A percentile compares a stretch with the other conserved stretches of the same genome.
These are phyloP conservation scores for Erythrophleum ivorense DNA, from an alignment of 331 rosid genomes.

Conservation along the genomic window DNA sequence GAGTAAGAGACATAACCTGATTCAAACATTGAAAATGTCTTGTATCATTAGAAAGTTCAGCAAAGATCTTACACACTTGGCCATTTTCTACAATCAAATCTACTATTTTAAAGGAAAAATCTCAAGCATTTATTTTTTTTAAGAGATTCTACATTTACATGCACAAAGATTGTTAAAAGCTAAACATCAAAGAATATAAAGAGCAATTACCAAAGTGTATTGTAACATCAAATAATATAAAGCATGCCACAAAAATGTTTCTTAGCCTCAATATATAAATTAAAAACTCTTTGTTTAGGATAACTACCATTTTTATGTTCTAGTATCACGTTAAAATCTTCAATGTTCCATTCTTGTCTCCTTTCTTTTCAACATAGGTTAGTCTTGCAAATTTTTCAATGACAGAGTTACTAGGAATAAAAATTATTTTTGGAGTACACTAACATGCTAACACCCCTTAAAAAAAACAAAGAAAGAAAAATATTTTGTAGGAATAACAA, in stretches of 20 bases:
- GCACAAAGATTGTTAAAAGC: slow-evolving; percentile 40
- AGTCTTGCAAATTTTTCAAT: slow-evolving; percentile 76
- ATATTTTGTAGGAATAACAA: no score
- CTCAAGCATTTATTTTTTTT: slow-evolving; percentile 48
- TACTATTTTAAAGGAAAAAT: slow-evolving; percentile 53
- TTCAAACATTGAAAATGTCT: slow-evolving; percentile 48
- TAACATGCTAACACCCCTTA: no score
- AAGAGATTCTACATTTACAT: slow-evolving; percentile 54
- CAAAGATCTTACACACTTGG: slow-evolving; percentile 46
- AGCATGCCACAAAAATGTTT: slow-evolving; percentile 81
- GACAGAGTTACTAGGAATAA: no score
- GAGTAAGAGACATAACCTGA: slow-evolving; percentile 55
- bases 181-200: slow-evolving; percentile 35
- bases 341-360: slow-evolving; percentile 52
- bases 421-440: no score
- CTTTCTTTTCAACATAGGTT: slow-evolving; percentile 50
- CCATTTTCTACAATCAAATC: slow-evolving; percentile 44
- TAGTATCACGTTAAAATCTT: slow-evolving; percentile 50
- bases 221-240: neutral
- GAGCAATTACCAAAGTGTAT: slow-evolving; percentile 3
- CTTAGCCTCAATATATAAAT: slow-evolving; percentile 80
- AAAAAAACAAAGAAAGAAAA: no score
- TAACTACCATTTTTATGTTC: slow-evolving; percentile 51
- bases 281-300: slow-evolving; percentile 57
- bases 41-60: slow-evolving; percentile 47